Evolutionary conservation across 345 rosid species (phyloP), one percentile per base, ranked within the genome.

Genomic region (Dovyalis caffra): DNA sequence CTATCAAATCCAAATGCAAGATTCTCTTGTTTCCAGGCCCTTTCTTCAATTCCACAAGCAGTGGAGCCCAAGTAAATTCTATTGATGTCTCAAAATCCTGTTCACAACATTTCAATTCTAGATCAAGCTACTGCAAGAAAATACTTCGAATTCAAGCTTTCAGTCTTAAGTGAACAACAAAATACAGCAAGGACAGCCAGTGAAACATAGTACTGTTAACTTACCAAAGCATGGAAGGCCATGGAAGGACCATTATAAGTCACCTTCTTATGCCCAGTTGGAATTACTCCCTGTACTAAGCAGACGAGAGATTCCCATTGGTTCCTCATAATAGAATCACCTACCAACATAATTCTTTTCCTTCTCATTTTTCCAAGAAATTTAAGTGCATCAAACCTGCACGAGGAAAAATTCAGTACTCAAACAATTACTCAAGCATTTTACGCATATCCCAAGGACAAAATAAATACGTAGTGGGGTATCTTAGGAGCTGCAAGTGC

Each of bases 281-380:
- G 97, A 72, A 95, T 74, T 45, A 92, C 97, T 66, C 95, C 94
- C 79, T 95, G 96, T 57, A 90, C 94, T 66, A 95, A 86, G 72
- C 99, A 95, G 70, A 90, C 97, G 38, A 95, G 93, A 81, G 94
- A 93, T 66, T 92, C 98, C 99, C 98, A 95, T 31, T 95, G 99
- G 86, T 95, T 95, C 83, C 99, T 91, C 97, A 90, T 93, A 0
- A 95, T 92, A 8, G 99, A 89, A 85, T 95, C 99, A 64, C 99
- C 99, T 25, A 95, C 94, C 63, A 95, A 78, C 94, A 95, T 86
- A 76, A 91, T 85, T 78, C 97, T 91, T 77, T 91, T 93, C 79
- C 74, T 84, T 72, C 98, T 93, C 92, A 90, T 90, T 80, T 85
- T 89, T 66, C 89, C 97, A 38, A 93, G 87, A 83, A 90, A 91